Percentiles rank a stretch among this genome's conserved stretches.
These are phyloP conservation scores for Fraxinus americana DNA, from an alignment of 257 asterid species.

Conservation along the genomic window DNA sequence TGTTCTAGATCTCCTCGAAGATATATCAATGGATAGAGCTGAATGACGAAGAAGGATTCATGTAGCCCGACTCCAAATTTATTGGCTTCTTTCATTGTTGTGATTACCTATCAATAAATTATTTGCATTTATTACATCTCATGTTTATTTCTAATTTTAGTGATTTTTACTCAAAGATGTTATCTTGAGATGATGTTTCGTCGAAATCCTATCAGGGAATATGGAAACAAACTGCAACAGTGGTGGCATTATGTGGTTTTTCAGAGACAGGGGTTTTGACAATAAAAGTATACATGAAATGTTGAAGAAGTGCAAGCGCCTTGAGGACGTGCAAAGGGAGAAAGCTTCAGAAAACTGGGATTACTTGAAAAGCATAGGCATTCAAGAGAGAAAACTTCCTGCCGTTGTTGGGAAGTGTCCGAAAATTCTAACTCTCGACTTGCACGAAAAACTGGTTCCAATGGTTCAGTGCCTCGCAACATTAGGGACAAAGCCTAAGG, in stretches of 20 bases:
- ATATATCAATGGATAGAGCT: not conserved
- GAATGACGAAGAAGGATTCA: not conserved
- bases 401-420: conserved; percentile 75
- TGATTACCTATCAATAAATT: not conserved
- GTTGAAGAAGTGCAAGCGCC: conserved; percentile 84
- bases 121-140: not conserved
- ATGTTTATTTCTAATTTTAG: not conserved
- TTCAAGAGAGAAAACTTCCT: conserved; percentile 88
- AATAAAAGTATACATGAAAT: conserved; percentile 69
- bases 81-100: not conserved
- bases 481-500: conserved; percentile 75
- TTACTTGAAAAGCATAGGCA: conserved; percentile 86
- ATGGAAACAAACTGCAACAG: conserved; percentile 77
- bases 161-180: not conserved
- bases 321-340: conserved; percentile 61
- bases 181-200: conserved; percentile 13
- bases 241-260: conserved; percentile 91
- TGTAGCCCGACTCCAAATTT: not conserved
- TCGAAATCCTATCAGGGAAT: conserved; percentile 38
- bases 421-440: conserved; percentile 74
- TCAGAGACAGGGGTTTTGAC: conserved; percentile 87
- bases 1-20: not conserved
- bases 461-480: conserved; percentile 80
- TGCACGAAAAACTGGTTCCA: conserved; percentile 79
- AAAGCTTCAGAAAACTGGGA: conserved; percentile 93